Conservation (phyloP, 176 grass and related monocot genomes). For the Saccharum officinarum region DNA sequence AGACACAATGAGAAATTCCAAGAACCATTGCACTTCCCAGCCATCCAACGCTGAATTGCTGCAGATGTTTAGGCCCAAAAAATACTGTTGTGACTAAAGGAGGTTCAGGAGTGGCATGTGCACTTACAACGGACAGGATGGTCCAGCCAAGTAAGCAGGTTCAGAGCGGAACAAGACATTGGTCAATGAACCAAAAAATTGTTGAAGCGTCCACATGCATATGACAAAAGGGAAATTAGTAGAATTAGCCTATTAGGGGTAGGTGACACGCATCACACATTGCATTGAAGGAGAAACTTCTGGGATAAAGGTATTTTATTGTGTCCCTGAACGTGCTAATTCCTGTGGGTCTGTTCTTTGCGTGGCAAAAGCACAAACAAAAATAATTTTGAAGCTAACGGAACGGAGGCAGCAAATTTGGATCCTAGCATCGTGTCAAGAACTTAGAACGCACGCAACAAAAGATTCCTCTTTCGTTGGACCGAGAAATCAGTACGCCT, state of each 20-base stretch:
- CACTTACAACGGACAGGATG: neutral
- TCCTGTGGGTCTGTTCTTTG: neutral
- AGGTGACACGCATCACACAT: neutral
- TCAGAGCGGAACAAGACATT: slow-evolving; percentile 4
- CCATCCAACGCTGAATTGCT: neutral
- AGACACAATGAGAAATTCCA: neutral
- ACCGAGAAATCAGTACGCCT: slow-evolving; percentile 5
- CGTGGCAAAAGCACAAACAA: neutral
- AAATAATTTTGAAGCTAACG: neutral
- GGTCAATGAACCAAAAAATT: slow-evolving; percentile 7
- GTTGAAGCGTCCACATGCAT: neutral
- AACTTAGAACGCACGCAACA: neutral
- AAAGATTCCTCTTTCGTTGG: slow-evolving; percentile 17
- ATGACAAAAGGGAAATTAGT: neutral
- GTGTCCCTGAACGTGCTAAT: neutral
- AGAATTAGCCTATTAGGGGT: neutral
- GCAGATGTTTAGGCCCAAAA: neutral
- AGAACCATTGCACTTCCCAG: neutral
- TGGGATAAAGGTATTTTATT: neutral
- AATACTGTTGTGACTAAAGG: neutral
- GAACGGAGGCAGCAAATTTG: neutral
- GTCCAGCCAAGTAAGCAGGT: neutral
- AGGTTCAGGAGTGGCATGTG: neutral
- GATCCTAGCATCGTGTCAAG: neutral
- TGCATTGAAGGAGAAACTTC: neutral